Evolutionary conservation across 2,329 filamentous ascomycete species (phyloP), one percentile per base, ranked within the genome.

Genomic region (Calonectria hongkongensis): DNA sequence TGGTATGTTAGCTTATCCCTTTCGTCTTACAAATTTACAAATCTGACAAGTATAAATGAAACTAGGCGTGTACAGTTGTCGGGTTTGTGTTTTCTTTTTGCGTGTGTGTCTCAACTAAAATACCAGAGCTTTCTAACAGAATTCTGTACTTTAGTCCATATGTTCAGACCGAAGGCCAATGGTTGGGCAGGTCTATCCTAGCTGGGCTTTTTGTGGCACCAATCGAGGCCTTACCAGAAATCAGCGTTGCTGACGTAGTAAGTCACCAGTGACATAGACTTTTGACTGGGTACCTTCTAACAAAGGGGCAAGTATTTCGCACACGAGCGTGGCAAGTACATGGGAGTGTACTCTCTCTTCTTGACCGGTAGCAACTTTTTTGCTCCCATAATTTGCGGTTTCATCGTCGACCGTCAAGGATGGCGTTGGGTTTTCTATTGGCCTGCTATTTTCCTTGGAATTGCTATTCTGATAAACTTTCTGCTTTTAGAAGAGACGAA

Each of bases 401-500:
- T 86, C 72, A 87, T 87, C 71, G 85, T 83, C 33, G 84, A 86
- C 18, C 79, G 82, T 4, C 77, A 84, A 68, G 84, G 84, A 15
- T 86, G 83, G 77, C 77, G 80, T 63, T 86, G 85, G 85, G 84
- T 85, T 3, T 86, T 87, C 75, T 86, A 86, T 79, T 84, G 84
- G 78, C 82, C 84, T 5, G 81, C 82, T 6, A 83, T 87, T 43
- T 84, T 86, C 67, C 81, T 82, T 56, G 84, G 75, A 1, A 80
- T 75, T 0, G 81, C 80, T 3, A 82, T 82, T n/a, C 48, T 85
- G 0, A 83, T 87, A 36, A 70, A 86, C 0, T 90, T 92, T 77
- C 82, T 92, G 70, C 88, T 92, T 76, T 89, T 91, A 72, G 90
- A 92, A 74, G 90, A 92, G 79, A 90, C 89, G 8, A 87, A 87